Evolutionary conservation across 2,329 filamentous ascomycete species (phyloP).

Genomic region (Lachnellula cervina): DNA sequence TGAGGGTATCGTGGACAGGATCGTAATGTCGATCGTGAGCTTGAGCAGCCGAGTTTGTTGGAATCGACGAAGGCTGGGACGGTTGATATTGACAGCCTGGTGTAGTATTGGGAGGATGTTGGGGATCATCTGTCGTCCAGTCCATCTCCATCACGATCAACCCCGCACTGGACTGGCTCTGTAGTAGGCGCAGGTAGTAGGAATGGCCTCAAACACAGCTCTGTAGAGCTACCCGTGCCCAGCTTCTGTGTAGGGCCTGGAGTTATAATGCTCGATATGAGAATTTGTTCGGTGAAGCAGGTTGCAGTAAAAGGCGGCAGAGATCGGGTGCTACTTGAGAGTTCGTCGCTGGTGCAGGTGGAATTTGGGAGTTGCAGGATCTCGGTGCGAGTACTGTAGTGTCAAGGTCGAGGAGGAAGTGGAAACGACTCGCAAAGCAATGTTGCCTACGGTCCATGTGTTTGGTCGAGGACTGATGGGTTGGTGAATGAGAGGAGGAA

Average conservation of each 20-base stretch:
- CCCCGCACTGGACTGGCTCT: slow-evolving; percentile 8
- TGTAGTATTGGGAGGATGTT: slow-evolving; percentile 4
- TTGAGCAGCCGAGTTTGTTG: slow-evolving; percentile 6
- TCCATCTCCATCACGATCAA: slow-evolving; percentile 23
- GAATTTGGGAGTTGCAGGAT: too few species aligned
- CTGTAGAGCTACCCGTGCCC: background rate
- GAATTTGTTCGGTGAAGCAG: too few species aligned
- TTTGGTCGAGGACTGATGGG: too few species aligned
- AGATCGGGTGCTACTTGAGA: background rate
- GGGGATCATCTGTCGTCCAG: slow-evolving; percentile 20
- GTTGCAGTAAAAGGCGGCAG: background rate
- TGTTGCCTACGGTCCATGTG: too few species aligned
- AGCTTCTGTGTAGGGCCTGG: background rate
- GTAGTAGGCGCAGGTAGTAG: background rate
- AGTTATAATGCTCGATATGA: too few species aligned
- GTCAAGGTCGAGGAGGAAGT: too few species aligned
- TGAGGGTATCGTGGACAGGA: slow-evolving; percentile 19
- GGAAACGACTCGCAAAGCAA: too few species aligned
- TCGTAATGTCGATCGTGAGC: slow-evolving; percentile 24
- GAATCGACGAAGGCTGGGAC: slow-evolving; percentile 3
- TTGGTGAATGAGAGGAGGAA: too few species aligned
- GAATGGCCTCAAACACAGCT: background rate
- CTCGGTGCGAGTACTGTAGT: too few species aligned
- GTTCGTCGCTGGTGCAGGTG: too few species aligned
- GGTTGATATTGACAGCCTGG: slow-evolving; percentile 19